These are phyloP conservation scores for Coprinopsis sp. DNA, from an alignment of 768 basidiomycete species.

Conservation along the genomic window DNA sequence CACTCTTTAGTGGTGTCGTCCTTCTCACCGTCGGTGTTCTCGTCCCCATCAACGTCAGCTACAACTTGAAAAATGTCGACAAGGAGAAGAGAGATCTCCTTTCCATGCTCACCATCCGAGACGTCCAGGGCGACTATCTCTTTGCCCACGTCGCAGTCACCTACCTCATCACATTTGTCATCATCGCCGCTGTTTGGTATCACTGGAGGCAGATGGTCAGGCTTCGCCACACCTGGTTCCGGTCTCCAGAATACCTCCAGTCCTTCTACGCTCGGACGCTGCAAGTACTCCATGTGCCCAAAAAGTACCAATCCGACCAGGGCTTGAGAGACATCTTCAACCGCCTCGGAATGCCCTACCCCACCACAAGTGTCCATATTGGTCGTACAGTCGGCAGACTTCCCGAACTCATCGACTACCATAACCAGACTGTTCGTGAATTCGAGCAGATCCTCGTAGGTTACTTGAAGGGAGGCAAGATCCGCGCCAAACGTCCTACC, in stretches of 20 bases:
- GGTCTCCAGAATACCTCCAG: constrained; percentile 80
- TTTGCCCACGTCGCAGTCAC: constrained; percentile 82
- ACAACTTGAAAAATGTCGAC: constrained; percentile 68
- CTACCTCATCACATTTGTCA: constrained; percentile 74
- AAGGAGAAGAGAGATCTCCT: constrained; percentile 52
- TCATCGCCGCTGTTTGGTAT: constrained; percentile 65
- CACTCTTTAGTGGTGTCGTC: constrained; percentile 62
- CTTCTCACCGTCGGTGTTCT: constrained; percentile 65
- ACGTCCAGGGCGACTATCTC: constrained; percentile 65
- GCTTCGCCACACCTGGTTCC: constrained; percentile 84
- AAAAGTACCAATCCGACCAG: constrained; percentile 78
- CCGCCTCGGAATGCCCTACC: constrained; percentile 74
- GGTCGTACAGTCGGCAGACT: constrained; percentile 84
- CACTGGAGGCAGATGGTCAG: constrained; percentile 78
- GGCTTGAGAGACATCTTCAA: constrained; percentile 78
- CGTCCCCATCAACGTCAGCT: constrained; percentile 82
- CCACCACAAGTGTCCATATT: constrained; percentile 87
- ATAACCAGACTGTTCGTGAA: constrained; percentile 91
- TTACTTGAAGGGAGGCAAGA: constrained; percentile 79
- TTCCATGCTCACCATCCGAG: constrained; percentile 82
- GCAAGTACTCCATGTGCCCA: constrained; percentile 73
- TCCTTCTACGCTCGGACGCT: constrained; percentile 94
- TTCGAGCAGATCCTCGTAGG: constrained; percentile 85
- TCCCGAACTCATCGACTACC: constrained; percentile 86
- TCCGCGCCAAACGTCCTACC: constrained; percentile 78